A percentile compares a stretch with the other conserved stretches of the same genome.
Conservation (phyloP, 257 asterid genomes). For the Paulownia fortunei region DNA sequence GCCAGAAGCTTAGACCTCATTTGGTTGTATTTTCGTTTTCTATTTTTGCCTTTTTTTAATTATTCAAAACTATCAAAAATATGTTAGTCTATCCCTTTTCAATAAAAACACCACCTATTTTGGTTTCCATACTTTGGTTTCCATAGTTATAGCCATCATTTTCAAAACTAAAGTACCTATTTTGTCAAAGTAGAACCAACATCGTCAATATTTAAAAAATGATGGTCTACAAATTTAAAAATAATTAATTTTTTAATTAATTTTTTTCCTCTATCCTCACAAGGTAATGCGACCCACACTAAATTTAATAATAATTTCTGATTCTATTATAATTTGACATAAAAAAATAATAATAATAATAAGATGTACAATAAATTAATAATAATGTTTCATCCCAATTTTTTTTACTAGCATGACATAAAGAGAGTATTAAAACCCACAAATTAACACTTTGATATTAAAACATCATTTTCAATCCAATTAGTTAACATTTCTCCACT, state of each 20-base stretch:
- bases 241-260: no score
- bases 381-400: not conserved
- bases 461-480: not conserved
- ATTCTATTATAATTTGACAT: not conserved
- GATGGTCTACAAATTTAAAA: no score
- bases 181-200: no score
- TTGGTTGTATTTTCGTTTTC: no score
- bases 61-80: no score
- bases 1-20: no score
- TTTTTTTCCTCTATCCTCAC: no score
- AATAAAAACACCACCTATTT: not conserved
- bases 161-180: not conserved
- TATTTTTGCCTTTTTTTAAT: no score
- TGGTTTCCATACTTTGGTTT: not conserved
- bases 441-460: not conserved
- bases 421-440: slow-evolving; percentile 6
- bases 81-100: no score
- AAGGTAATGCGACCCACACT: no score
- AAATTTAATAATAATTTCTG: no score
- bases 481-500: not conserved
- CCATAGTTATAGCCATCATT: not conserved
- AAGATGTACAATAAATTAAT: not conserved
- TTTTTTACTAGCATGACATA: not conserved
- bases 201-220: no score
- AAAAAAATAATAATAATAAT: not conserved